Percentiles rank a stretch among this genome's conserved stretches.
phyloP scores from a whole-genome alignment of 306 rosid genomes.

The Acacia acuminata region DNA sequence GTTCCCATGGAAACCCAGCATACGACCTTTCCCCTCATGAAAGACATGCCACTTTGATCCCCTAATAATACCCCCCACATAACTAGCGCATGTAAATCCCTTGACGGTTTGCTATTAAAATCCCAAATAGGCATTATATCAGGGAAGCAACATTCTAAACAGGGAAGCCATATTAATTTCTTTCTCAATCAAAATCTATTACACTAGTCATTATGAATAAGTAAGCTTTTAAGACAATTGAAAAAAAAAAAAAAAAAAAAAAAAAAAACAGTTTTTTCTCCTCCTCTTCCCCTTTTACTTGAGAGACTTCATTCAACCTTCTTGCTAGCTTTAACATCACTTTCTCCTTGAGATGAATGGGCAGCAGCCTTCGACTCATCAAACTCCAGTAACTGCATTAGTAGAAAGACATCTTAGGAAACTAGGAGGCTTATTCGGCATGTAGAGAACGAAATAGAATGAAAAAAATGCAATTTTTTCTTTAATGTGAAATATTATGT shows the following conservation, averaged over 20 bases:
- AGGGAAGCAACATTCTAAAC: slow-evolving; percentile 20
- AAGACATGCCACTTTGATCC: neutral
- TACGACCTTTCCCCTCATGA: neutral
- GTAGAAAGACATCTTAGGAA: slow-evolving; percentile 9
- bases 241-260: slow-evolving; percentile 5
- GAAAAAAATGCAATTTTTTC: neutral
- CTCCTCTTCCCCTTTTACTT: neutral
- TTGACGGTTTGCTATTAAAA: neutral
- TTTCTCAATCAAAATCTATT: slow-evolving; percentile 47
- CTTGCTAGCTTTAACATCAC: slow-evolving; percentile 56
- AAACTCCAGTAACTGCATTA: slow-evolving; percentile 77
- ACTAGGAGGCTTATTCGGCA: neutral
- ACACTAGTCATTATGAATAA: slow-evolving; percentile 46
- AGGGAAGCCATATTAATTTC: slow-evolving; percentile 31
- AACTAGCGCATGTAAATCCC: neutral
- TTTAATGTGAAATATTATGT: neutral
- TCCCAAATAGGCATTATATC: neutral
- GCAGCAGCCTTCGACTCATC: slow-evolving; percentile 73
- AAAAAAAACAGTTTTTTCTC: slow-evolving; percentile 24
- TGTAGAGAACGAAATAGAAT: neutral
- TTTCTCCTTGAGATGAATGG: slow-evolving; percentile 51
- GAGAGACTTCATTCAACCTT: slow-evolving; percentile 58
- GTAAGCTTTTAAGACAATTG: slow-evolving; percentile 49
- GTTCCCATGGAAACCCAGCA: neutral
- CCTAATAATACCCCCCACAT: neutral